Conservation (phyloP, 257 asterid species). For the Solanum sitiens region DNA sequence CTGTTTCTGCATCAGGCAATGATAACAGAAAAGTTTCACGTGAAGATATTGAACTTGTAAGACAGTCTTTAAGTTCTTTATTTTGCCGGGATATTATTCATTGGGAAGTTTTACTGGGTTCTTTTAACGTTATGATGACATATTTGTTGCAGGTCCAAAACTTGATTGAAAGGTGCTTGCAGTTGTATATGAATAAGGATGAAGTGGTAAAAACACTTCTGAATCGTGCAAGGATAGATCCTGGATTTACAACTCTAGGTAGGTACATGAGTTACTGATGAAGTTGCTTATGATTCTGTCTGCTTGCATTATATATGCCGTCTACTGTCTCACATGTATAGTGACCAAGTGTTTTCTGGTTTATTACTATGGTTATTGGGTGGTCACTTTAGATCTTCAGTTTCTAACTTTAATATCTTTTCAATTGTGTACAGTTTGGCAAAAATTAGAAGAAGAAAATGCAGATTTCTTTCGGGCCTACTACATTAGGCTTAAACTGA, state of each 20-base stretch:
- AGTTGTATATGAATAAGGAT: slow-evolving; percentile 83
- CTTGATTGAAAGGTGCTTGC: slow-evolving; percentile 87
- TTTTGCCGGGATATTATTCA: background rate
- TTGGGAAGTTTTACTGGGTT: background rate
- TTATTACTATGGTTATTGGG: background rate
- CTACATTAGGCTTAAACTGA: slow-evolving; percentile 37
- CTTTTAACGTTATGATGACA: background rate
- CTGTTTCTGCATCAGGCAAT: slow-evolving; percentile 74
- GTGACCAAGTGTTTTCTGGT: background rate
- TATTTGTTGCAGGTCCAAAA: slow-evolving; percentile 67
- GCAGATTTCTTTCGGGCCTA: slow-evolving; percentile 35
- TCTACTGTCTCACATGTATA: background rate
- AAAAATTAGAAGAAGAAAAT: slow-evolving; percentile 46
- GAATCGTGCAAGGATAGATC: slow-evolving; percentile 94
- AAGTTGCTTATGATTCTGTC: background rate
- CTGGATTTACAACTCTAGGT: slow-evolving; percentile 97
- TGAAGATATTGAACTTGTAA: slow-evolving; percentile 90
- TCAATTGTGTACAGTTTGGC: slow-evolving; percentile 29
- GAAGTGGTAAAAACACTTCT: slow-evolving; percentile 91
- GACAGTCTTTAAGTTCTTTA: slow-evolving; percentile 9
- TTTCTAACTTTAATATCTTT: background rate
- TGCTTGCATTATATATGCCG: background rate
- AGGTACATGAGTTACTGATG: slow-evolving; percentile 2
- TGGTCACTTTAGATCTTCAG: background rate
- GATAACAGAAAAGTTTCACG: slow-evolving; percentile 88